These are phyloP conservation scores for Amylocarpus encephaloides DNA, from an alignment of 2,329 filamentous ascomycete species.

Conservation along the genomic window DNA sequence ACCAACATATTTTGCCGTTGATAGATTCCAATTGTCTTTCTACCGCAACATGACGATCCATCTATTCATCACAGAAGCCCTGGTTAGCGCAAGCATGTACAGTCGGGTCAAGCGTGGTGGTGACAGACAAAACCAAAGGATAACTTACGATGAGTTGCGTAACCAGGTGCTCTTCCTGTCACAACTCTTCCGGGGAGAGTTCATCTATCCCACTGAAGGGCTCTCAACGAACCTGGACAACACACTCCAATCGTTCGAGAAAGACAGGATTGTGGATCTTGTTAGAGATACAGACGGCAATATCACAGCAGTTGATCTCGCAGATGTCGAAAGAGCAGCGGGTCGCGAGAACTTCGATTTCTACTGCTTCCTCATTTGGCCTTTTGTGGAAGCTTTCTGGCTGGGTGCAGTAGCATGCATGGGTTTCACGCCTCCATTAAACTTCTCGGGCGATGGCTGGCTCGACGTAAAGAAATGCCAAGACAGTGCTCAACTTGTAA, in stretches of 20 bases:
- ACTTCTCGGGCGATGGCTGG: constrained; percentile 58
- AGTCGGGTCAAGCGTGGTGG: constrained; percentile 85
- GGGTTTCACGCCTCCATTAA: constrained; percentile 69
- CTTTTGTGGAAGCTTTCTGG: constrained; percentile 93
- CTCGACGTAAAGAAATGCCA: constrained; percentile 73
- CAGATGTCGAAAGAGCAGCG: constrained; percentile 64
- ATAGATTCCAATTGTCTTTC: constrained; percentile 94
- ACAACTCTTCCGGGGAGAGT: constrained; percentile 89
- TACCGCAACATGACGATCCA: constrained; percentile 99
- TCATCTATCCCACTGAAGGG: constrained; percentile 90
- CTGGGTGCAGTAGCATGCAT: constrained; percentile 82
- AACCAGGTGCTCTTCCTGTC: constrained; percentile 85
- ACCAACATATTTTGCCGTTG: constrained; percentile 89
- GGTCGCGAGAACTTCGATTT: constrained; percentile 97
- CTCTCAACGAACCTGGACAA: constrained; percentile 72
- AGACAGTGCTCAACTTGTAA: constrained; percentile 71
- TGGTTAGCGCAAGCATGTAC: constrained; percentile 88
- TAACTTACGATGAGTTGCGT: constrained; percentile 65
- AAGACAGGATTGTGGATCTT: constrained; percentile 69
- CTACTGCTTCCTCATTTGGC: constrained; percentile 98
- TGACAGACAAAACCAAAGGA: constrained; percentile 73
- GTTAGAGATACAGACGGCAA: constrained; percentile 49
- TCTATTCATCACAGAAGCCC: constrained; percentile 86
- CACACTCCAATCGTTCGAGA: constrained; percentile 70
- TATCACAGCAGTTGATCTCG: constrained; percentile 66